Percentiles rank a stretch among this genome's conserved stretches.
These are phyloP conservation scores for Smallanthus sonchifolius DNA, from an alignment of 129 eudicot genomes.

Conservation along the genomic window DNA sequence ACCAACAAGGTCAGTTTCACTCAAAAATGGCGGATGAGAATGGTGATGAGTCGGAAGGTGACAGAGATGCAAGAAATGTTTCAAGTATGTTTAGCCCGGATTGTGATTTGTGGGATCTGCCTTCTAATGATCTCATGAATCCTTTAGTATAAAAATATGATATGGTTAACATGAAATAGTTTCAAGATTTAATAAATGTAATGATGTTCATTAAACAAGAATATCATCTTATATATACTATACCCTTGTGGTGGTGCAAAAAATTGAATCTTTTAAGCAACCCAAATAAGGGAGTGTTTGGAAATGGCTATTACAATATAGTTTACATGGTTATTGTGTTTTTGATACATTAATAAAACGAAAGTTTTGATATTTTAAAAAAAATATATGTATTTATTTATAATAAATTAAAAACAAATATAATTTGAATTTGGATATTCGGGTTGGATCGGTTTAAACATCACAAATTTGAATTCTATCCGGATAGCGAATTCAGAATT, in stretches of 20 bases:
- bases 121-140: constrained; percentile 72
- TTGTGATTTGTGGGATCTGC: constrained; percentile 85
- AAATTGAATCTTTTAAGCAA: not conserved
- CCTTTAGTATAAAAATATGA: constrained; percentile 37
- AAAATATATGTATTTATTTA: no score
- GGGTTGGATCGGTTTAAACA: no score
- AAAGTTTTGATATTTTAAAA: no score
- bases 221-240: constrained; percentile 11
- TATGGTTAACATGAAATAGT: not conserved
- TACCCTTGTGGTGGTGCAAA: not conserved
- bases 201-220: constrained; percentile 13
- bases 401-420: no score
- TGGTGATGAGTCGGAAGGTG: constrained; percentile 51
- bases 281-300: not conserved
- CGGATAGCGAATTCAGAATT: no score
- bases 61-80: constrained; percentile 47
- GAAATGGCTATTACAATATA: not conserved
- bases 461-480: no score
- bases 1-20: constrained; percentile 37
- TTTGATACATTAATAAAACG: not conserved
- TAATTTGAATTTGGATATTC: no score
- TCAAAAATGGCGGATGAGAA: constrained; percentile 42
- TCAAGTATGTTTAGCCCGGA: constrained; percentile 57
- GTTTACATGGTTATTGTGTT: not conserved
- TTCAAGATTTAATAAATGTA: constrained; percentile 17